Evolutionary conservation across 345 rosid species (phyloP).

Genomic region (Carallia brachiata): DNA sequence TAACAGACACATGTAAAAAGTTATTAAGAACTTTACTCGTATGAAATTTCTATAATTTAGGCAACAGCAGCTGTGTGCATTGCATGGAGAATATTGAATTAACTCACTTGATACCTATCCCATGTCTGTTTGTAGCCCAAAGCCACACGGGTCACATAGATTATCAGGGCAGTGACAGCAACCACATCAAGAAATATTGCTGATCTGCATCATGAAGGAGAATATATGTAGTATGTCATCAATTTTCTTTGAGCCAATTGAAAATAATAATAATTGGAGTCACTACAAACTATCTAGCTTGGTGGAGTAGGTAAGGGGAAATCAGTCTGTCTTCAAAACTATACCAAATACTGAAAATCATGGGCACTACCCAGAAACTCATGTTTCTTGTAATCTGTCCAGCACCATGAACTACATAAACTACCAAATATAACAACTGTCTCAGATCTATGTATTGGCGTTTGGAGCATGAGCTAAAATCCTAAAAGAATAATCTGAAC

Average conservation of each 20-base stretch:
- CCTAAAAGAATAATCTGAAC: not conserved
- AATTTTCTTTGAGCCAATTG: constrained; percentile 1
- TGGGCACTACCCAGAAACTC: not conserved
- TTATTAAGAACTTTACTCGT: not conserved
- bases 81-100: constrained; percentile 3
- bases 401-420: not conserved
- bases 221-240: not conserved
- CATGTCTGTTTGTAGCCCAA: constrained; percentile 98
- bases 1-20: constrained; percentile 20
- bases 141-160: constrained; percentile 75
- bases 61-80: not conserved
- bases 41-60: not conserved
- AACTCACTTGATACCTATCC: constrained; percentile 93
- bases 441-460: not conserved
- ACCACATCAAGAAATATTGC: constrained; percentile 84
- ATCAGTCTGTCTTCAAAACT: not conserved
- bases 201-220: constrained; percentile 46
- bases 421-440: not conserved
- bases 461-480: not conserved
- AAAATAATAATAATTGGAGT: constrained; percentile 1
- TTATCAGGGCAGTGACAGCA: constrained; percentile 74
- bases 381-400: not conserved
- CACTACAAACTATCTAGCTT: not conserved
- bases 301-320: not conserved
- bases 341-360: not conserved